These are phyloP conservation scores for Vinca minor DNA, from an alignment of 257 asterid species.

Conservation along the genomic window DNA sequence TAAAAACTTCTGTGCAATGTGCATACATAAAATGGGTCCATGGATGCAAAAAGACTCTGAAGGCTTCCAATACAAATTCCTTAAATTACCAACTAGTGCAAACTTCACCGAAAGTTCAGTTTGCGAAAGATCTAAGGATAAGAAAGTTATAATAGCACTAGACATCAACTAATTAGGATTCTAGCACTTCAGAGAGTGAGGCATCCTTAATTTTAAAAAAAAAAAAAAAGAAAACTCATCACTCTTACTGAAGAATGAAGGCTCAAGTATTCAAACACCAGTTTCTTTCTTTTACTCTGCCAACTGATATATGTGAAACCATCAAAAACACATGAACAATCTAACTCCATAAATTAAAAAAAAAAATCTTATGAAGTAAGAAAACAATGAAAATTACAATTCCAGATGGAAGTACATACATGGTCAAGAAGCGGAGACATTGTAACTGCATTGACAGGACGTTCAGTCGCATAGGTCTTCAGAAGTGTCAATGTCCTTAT, in stretches of 20 bases:
- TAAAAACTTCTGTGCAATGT: not conserved
- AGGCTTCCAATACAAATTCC: not conserved
- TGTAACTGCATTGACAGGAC: constrained; percentile 86
- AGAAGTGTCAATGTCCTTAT: constrained; percentile 59
- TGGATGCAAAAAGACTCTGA: not conserved
- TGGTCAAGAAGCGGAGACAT: constrained; percentile 91
- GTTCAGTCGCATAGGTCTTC: constrained; percentile 66
- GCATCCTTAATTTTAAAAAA: not conserved
- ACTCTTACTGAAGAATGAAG: not conserved
- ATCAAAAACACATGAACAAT: not conserved
- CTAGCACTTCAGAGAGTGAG: not conserved
- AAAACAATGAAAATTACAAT: not conserved
- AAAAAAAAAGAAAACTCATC: no score
- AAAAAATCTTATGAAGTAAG: not conserved
- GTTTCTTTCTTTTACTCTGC: not conserved
- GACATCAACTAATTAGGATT: not conserved
- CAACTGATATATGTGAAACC: not conserved
- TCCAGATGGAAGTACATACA: constrained; percentile 34
- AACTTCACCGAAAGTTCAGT: no score
- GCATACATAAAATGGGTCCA: not conserved
- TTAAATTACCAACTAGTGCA: no score
- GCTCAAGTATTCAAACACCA: not conserved
- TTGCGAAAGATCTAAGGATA: not conserved
- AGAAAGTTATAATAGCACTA: not conserved
- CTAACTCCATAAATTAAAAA: not conserved